Evolutionary conservation across 768 basidiomycete genomes (phyloP).

Genomic region (Pulveroboletus ravenelii): DNA sequence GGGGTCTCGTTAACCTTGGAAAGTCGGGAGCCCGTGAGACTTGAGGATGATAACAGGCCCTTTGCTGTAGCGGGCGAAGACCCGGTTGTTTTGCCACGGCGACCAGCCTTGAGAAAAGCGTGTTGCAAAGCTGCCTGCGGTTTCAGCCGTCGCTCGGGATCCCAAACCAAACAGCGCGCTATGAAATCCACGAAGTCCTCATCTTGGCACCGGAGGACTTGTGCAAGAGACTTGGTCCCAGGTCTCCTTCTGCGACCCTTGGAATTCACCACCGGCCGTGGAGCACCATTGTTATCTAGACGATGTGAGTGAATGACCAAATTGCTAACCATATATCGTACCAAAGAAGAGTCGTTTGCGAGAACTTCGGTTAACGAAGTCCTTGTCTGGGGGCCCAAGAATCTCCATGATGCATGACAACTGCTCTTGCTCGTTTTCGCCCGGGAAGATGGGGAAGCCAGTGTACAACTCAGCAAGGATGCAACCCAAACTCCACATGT

Average conservation of each 20-base stretch:
- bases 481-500: constrained; percentile 99
- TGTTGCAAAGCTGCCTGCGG: constrained; percentile 90
- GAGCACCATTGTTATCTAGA: constrained; percentile 87
- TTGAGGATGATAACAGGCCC: constrained; percentile 55
- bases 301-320: constrained; percentile 4
- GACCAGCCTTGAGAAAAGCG: constrained; percentile 74
- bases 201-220: constrained; percentile 89
- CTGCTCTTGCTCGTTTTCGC: constrained; percentile 98
- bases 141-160: constrained; percentile 93
- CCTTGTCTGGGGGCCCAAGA: constrained; percentile 91
- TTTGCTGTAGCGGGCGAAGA: constrained; percentile 46
- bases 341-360: constrained; percentile 96
- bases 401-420: constrained; percentile 99
- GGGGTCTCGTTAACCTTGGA: constrained; percentile 66
- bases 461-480: constrained; percentile 97
- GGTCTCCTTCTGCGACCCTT: constrained; percentile 92
- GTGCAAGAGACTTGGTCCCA: constrained; percentile 82
- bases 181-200: constrained; percentile 97
- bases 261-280: constrained; percentile 91
- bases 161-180: constrained; percentile 95
- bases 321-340: constrained; percentile 32
- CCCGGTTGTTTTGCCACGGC: constrained; percentile 45
- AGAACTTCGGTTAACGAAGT: constrained; percentile 89
- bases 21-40: constrained; percentile 44
- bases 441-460: constrained; percentile 97